phyloP scores from a whole-genome alignment of 192 early-diverging fungal species.

The Podila epicladia region DNA sequence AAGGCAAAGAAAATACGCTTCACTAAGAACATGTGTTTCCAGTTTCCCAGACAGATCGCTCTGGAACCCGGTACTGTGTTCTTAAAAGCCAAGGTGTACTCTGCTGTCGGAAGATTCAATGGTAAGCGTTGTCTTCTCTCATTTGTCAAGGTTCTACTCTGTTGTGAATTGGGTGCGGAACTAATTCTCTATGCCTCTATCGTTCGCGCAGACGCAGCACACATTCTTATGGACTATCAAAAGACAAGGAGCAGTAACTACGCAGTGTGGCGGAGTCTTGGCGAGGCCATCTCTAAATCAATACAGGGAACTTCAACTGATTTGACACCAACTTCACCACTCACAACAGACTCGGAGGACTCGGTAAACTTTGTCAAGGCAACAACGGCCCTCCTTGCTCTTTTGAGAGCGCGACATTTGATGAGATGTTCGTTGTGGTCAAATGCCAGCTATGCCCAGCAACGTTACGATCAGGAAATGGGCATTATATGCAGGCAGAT shows the following conservation, averaged over 20 bases:
- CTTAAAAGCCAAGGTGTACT: constrained; percentile 36
- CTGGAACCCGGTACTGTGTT: constrained; percentile 32
- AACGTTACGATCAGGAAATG: constrained; percentile 28
- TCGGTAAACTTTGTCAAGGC: background rate
- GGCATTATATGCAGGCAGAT: background rate
- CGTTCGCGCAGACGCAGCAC: constrained; percentile 13
- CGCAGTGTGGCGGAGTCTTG: constrained; percentile 26
- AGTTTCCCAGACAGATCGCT: constrained; percentile 7
- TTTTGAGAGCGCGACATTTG: constrained; percentile 29
- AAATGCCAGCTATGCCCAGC: constrained; percentile 16
- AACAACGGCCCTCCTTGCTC: constrained; percentile 7
- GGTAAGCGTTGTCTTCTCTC: constrained; percentile 4
- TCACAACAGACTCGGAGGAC: background rate
- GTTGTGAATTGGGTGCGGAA: background rate
- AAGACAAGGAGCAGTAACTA: constrained; percentile 44
- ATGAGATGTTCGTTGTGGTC: constrained; percentile 37
- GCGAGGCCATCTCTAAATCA: constrained; percentile 15
- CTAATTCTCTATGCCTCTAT: background rate
- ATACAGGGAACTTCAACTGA: background rate
- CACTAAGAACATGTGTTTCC: background rate
- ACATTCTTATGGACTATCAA: constrained; percentile 24
- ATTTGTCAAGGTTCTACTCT: no score
- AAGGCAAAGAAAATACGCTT: background rate
- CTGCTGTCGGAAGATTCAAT: constrained; percentile 23
- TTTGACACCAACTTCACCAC: background rate